Evolutionary conservation across 345 rosid genomes (phyloP).

Genomic region (Raphanus sativus): DNA sequence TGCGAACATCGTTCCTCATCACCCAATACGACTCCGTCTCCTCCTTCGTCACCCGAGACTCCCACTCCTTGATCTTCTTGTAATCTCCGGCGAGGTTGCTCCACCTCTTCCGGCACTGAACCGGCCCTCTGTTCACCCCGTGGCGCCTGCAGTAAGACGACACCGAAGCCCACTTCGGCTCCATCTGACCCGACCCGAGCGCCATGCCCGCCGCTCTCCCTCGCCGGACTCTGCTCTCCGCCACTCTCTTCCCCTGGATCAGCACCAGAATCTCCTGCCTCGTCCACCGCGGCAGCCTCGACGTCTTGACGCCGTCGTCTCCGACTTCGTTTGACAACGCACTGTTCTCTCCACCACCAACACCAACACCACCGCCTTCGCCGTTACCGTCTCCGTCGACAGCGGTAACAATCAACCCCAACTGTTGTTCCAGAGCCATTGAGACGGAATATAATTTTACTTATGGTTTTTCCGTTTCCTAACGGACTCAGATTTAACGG

Average conservation of each 20-base stretch:
- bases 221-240: constrained; percentile 81
- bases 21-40: constrained; percentile 92
- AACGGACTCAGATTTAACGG: constrained; percentile 46
- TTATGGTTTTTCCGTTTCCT: not conserved
- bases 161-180: constrained; percentile 94
- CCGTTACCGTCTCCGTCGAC: constrained; percentile 46
- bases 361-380: constrained; percentile 55
- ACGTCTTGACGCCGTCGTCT: constrained; percentile 64
- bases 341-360: constrained; percentile 45
- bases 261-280: constrained; percentile 92
- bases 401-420: constrained; percentile 42
- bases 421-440: constrained; percentile 66
- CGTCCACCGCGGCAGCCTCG: constrained; percentile 96
- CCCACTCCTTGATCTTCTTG: constrained; percentile 98
- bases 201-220: constrained; percentile 73
- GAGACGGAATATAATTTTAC: too few species aligned
- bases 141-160: constrained; percentile 85
- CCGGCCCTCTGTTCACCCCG: constrained; percentile 94
- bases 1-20: constrained; percentile 84
- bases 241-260: constrained; percentile 91
- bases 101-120: constrained; percentile 99
- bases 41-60: constrained; percentile 50
- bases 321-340: constrained; percentile 44
- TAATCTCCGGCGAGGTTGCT: constrained; percentile 96
- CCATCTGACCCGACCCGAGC: constrained; percentile 65